Conservation (phyloP, 805 yeast species). For the Saccharomyces eubayanus region DNA sequence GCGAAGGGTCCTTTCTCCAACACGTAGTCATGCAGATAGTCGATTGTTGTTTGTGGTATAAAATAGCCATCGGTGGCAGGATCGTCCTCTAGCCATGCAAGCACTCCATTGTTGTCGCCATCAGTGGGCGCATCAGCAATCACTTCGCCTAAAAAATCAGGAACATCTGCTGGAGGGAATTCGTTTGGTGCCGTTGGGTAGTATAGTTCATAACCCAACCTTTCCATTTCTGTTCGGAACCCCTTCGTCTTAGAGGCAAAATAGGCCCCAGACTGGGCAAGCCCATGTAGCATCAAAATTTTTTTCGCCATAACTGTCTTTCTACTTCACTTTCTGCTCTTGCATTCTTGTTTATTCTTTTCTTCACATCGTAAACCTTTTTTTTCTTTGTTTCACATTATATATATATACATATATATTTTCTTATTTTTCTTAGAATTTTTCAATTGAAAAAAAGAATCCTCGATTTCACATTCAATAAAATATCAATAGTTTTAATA, state of each 20-base stretch:
- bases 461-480: not conserved
- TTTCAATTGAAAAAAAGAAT: not conserved
- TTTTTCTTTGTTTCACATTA: not conserved
- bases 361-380: not conserved
- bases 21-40: constrained; percentile 37
- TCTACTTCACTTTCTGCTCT: not conserved
- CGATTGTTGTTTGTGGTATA: constrained; percentile 34
- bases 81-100: constrained; percentile 62
- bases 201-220: constrained; percentile 52
- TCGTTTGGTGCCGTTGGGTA: constrained; percentile 72
- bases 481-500: not conserved
- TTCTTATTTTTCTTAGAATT: not conserved
- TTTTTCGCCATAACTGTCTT: constrained; percentile 30
- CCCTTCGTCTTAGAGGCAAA: constrained; percentile 84
- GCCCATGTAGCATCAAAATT: constrained; percentile 82
- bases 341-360: not conserved
- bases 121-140: constrained; percentile 27
- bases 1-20: constrained; percentile 63
- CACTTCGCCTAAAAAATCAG: constrained; percentile 38
- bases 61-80: constrained; percentile 33
- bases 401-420: not conserved
- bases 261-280: constrained; percentile 71
- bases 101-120: constrained; percentile 21
- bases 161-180: constrained; percentile 54
- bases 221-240: constrained; percentile 58